phyloP scores from a whole-genome alignment of 2,329 filamentous ascomycete species.

The Orbilia oligospora region DNA sequence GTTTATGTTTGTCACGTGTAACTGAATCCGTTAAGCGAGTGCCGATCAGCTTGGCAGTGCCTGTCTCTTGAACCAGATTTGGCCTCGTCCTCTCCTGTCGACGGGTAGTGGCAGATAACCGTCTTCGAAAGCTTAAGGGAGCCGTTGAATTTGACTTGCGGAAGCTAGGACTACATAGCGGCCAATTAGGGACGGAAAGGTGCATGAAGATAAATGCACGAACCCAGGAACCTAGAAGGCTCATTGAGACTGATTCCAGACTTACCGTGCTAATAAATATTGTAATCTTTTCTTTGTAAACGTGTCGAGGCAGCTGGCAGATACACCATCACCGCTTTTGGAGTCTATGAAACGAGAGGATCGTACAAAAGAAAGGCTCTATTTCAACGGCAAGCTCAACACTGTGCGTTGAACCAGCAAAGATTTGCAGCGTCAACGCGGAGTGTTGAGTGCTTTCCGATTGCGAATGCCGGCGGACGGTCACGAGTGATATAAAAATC shows the following conservation, averaged over 20 bases:
- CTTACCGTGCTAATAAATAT: too few species aligned
- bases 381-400: conserved; percentile 48
- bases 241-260: too few species aligned
- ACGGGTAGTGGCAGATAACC: background rate
- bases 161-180: background rate
- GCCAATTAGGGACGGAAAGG: too few species aligned
- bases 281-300: too few species aligned
- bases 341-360: background rate
- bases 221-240: too few species aligned
- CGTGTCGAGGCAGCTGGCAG: background rate
- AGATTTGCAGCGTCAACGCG: conserved; percentile 36
- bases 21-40: conserved; percentile 1
- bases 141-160: background rate
- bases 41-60: background rate
- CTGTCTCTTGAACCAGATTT: background rate
- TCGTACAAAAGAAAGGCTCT: conserved; percentile 47
- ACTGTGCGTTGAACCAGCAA: conserved; percentile 33
- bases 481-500: conserved; percentile 10
- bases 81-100: background rate
- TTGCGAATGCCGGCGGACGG: conserved; percentile 7
- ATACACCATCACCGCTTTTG: conserved; percentile 15
- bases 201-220: too few species aligned
- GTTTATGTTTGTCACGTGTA: conserved; percentile 51
- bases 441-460: conserved; percentile 25
- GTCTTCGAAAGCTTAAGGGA: background rate